Base-by-base conservation (phyloP, 1,139 yeast species). In the Geotrichum citri-aurantii region DNA sequence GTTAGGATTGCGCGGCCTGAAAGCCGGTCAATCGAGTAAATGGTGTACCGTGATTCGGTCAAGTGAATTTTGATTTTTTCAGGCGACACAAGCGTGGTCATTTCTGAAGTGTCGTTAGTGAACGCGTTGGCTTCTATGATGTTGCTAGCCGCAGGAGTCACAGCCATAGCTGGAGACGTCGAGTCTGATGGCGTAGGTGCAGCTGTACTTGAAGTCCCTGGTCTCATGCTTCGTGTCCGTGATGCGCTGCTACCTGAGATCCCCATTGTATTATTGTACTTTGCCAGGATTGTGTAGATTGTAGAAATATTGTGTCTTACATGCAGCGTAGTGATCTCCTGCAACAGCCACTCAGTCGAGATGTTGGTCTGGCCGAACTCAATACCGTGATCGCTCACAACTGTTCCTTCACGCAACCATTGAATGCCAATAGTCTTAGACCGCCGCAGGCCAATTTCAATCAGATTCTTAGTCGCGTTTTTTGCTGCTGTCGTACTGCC, bases 371-470 rank as follows among this genome's bases (percentile, higher is more conserved):
- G 66, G 11, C 68, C 68, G 60, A 69, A 65, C 54, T 64, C 65
- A 44, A 69, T 60, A 2, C 62, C 61, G 42, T 67, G 65, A 40
- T 61, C 64, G 12, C 50, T 64, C 3, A 68, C 68, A n/a, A 71
- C 74, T 47, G 70, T 70, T 0, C 85, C 86, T 64, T 85, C 85
- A 61, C 82, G 80, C 62, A 79, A 79, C 96, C 96, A 90, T 62
- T 86, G 78, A 65, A 85, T 64, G 7, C 72, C 74, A 6, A 70
- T 80, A 53, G 79, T 77, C 62, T 82, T 77, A 29, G 75, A 70
- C 50, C 74, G 77, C 64, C 82, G 81, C 23, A 87, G 77, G 0
- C 93, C 93, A 60, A 89, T 80, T 62, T 85, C 89, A 42, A 89
- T 79, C 74, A 79, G 60, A 78, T 82, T 71, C 72, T 79, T 75